A percentile compares a stretch with the other conserved stretches of the same genome.
Conservation (phyloP, 1,139 yeast genomes). For the Yamadazyma dushanensis region DNA sequence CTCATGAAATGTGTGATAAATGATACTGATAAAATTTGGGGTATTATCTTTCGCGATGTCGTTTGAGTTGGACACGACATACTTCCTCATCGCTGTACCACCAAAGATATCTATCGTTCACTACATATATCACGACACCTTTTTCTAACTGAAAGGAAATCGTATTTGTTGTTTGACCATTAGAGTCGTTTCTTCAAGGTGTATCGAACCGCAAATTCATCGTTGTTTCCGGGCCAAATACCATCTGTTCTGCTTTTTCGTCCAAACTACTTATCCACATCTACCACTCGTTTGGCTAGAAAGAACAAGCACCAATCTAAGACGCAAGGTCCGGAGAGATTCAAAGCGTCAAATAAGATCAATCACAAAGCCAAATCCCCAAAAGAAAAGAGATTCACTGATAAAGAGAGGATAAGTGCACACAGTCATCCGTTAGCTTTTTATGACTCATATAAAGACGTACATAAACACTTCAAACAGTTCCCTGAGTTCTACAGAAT, state of each 20-base stretch:
- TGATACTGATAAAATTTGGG: no score
- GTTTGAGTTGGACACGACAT: no score
- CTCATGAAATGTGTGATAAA: no score
- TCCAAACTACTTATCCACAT: not conserved
- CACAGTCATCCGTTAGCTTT: slow-evolving; percentile 14
- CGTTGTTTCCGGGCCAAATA: not conserved
- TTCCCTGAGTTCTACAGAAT: slow-evolving; percentile 18
- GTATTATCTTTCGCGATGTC: no score
- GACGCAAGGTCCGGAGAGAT: not conserved
- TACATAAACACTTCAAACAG: slow-evolving; percentile 11
- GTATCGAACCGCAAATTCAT: not conserved
- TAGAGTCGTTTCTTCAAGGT: not conserved
- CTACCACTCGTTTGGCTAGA: slow-evolving; percentile 1
- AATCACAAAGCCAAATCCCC: not conserved
- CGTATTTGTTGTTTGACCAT: no score
- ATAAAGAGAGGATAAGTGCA: slow-evolving; percentile 14
- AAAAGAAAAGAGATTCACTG: not conserved
- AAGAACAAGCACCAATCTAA: no score
- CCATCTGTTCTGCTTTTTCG: not conserved
- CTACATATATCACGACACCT: no score
- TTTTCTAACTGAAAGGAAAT: no score
- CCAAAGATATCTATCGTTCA: no score
- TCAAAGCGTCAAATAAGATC: not conserved
- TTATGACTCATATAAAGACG: slow-evolving; percentile 10
- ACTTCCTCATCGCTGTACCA: no score